Evolutionary conservation across 192 early-diverging fungal genomes (phyloP), one percentile per base, ranked within the genome.

Genomic region (Umbelopsis sp.): DNA sequence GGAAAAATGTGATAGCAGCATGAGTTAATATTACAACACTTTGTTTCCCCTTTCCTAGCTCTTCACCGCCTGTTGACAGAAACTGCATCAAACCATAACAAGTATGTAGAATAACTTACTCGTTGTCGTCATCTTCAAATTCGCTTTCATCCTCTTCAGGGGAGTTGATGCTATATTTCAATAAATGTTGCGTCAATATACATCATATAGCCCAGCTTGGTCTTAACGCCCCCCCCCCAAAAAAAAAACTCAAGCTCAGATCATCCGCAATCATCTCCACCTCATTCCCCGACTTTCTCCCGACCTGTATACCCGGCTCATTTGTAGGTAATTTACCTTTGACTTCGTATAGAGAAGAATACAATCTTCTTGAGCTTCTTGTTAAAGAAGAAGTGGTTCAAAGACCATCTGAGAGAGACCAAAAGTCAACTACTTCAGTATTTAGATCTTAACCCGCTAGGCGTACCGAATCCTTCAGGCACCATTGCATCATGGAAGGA

Each of bases 361-460:
- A 99, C 86, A 43, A 99, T 92, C 52, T 96, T 85, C 78, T 95
- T 97, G 74, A 95, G 78, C 72, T 91, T 90, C 68, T 90, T 88
- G 80, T 99, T 98, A 71, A 92, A 92, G 83, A 99, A 98, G 75
- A 99, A 98, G 86, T 95, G 96, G 87, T 99, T 95, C 80, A 97
- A 94, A 32, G 94, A 94, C 96, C 94, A 96, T 51, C 93, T 95
- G 72, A 26, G 36, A 8, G 43, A 49, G 54, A 24, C 26, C 22
- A 71, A 66, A 41, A 31, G 47, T 44, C 20, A 62, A 11, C 38
- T 41, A 5, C 3, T 5, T 3, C 36, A 38, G n/a, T 38, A 41
- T 41, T 41, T 11, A 11, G 38, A 11, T 6, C 12, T 11, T 41
- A 32, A 74, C 41, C 49, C 62, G 44, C 49, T 29, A 49, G 5